Conservation (phyloP, 2,329 filamentous ascomycete genomes). For the Arthrobotrys iridis region DNA sequence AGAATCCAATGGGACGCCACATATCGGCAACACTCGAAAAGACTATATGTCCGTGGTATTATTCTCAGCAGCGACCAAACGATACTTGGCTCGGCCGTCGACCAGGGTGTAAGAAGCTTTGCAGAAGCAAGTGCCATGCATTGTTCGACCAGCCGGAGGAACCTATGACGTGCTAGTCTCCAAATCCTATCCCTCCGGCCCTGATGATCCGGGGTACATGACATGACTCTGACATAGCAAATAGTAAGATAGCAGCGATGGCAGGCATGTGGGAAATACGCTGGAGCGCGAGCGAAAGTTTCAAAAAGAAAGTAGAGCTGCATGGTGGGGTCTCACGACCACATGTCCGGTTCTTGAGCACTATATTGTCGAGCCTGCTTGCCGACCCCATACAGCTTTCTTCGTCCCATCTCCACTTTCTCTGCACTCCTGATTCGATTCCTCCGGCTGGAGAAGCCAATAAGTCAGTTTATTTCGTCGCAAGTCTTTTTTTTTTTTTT, state of each 20-base stretch:
- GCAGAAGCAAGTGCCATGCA: conserved; percentile 25
- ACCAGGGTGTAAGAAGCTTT: too few species aligned
- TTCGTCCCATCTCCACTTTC: conserved; percentile 40
- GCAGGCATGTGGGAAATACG: conserved; percentile 6
- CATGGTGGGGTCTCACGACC: conserved; percentile 53
- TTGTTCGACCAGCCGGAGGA: conserved; percentile 47
- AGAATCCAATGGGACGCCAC: conserved; percentile 1
- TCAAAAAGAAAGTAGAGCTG: conserved; percentile 6
- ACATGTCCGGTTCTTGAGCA: conserved; percentile 51
- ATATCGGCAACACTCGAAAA: conserved; percentile 29
- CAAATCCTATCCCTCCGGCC: conserved; percentile 44
- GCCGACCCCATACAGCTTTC: conserved; percentile 37
- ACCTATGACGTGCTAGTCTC: conserved; percentile 49
- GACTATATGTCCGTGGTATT: conserved; percentile 11
- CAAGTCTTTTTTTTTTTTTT: conserved; percentile 22
- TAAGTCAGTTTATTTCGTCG: conserved; percentile 38
- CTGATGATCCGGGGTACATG: conserved; percentile 55
- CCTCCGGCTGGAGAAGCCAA: conserved; percentile 30
- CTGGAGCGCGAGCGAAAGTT: neutral
- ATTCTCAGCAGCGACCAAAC: too few species aligned
- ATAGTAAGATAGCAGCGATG: neutral
- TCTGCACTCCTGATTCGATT: conserved; percentile 54
- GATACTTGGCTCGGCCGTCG: too few species aligned
- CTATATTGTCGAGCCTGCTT: conserved; percentile 44
- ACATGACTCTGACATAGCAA: conserved; percentile 38